Base-by-base conservation (phyloP, 2,329 filamentous ascomycete species). In the Epichloe coenophiala region DNA sequence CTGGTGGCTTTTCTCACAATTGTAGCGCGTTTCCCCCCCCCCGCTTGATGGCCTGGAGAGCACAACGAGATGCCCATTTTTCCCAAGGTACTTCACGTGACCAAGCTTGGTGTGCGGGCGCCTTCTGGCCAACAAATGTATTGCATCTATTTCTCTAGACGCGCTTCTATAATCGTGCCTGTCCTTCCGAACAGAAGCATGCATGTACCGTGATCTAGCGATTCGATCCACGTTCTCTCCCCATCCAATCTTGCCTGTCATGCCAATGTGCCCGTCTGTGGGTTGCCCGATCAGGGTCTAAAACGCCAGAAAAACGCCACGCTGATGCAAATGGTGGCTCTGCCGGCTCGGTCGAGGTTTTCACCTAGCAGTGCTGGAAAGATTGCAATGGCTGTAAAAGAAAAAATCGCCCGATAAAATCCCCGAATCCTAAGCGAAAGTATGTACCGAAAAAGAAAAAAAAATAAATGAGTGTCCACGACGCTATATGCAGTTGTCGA, bases 251-350 rank as follows among this genome's bases (percentile, higher is more conserved):
- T 44, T 45, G 41, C 23, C 17, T 31, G 21, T 42, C 12, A 45
- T 42, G 42, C 27, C 50, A 17, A 33, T 49, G 19, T 46, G 17
- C 33, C 47, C 47, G 31, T 15, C 7, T 35, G 23, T 49, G 43
- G 39, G 41, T 47, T 48, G 23, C 37, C 50, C 42, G 19, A 5
- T 23, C 12, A 21, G 19, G 36, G 40, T 38, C 12, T 15, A 23
- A 38, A 47, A 51, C 48, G 42, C 23, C 41, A 17, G 19, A 36
- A 36, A 51, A 48, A 53, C 51, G 41, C 51, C 51, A 37, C 48
- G 48, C 48, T 51, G 45, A 53, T 49, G 46, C 43, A 42, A 39
- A 51, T 43, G 37, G 19, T n/a, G 11, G 13, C 35, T 35, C 48
- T 21, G n/a, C 39, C 15, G 43, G 15, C 13, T 49, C 41, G 7